These are phyloP conservation scores for Aspergillus oerlinghausenensis DNA, from an alignment of 2,329 filamentous ascomycete species.

Conservation along the genomic window DNA sequence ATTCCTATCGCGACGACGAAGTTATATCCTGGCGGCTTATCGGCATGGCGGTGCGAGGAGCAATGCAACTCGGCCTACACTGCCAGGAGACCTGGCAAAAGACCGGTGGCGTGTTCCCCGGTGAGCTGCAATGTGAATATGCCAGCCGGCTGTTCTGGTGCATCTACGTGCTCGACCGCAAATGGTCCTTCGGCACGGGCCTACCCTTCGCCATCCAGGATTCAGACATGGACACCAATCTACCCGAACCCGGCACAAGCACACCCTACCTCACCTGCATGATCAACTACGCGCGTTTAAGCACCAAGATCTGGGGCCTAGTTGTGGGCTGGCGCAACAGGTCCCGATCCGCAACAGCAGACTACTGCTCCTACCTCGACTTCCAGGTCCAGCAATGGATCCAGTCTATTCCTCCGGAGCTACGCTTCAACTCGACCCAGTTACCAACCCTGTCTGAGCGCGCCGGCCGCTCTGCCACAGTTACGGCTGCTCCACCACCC, in stretches of 20 bases:
- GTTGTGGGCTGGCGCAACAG: conserved; percentile 36
- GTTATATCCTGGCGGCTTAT: conserved; percentile 48
- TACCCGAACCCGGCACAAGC: conserved; percentile 41
- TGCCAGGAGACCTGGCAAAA: conserved; percentile 40
- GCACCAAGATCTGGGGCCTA: conserved; percentile 46
- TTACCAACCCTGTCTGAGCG: conserved; percentile 7
- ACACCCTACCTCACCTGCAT: conserved; percentile 45
- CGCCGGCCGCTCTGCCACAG: too few species aligned
- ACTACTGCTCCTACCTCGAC: conserved; percentile 40
- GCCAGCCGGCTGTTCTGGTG: conserved; percentile 46
- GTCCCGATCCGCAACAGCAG: conserved; percentile 30
- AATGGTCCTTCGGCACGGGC: conserved; percentile 51
- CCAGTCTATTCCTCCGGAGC: conserved; percentile 41
- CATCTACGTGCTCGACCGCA: conserved; percentile 49
- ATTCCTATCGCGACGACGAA: conserved; percentile 46
- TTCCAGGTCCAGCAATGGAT: conserved; percentile 45
- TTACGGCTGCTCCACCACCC: background rate
- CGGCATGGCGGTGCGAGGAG: conserved; percentile 44
- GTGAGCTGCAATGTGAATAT: conserved; percentile 33
- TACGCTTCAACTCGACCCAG: conserved; percentile 34
- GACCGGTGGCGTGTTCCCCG: conserved; percentile 33
- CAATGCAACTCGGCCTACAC: conserved; percentile 48
- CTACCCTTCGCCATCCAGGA: conserved; percentile 48
- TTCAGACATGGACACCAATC: conserved; percentile 46
- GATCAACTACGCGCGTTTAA: conserved; percentile 46